Base-by-base conservation (phyloP, 768 basidiomycete species). In the Mycena metata region DNA sequence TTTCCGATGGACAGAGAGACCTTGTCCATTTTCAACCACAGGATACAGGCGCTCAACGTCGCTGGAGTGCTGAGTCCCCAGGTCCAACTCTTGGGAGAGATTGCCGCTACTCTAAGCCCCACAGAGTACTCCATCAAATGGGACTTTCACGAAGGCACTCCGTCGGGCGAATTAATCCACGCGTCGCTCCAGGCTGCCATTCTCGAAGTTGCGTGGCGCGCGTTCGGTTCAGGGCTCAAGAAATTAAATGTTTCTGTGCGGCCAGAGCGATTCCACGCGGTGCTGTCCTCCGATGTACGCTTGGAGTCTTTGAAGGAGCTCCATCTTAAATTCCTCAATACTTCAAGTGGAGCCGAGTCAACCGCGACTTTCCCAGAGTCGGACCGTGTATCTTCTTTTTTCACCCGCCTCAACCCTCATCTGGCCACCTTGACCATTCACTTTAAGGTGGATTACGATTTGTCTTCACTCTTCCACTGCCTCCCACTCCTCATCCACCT, bases 51-150 rank as follows among this genome's bases (percentile, higher is more conserved):
- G 30, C 49, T 58, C 16, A 42, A 63, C n/a, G 49, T 26, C 3
- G 35, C 39, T 12, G 43, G 19, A 41, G 56, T 69, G 1, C 35
- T 55, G 10, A 59, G 47, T 26, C 1, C 61, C 21, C 43, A 60
- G 26, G 45, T 64, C 55, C 56, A 51, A 56, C 67, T 64, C 43
- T 45, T 69, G 21, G 52, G 51, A 50, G 62, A 64, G 7, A 21
- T 69, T 15, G 35, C 64, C 45, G 19, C 58, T 17, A 26, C 17
- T n/a, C 35, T 60, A 41, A 58, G 30, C 11, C 57, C 59, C 50
- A 59, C 67, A 43, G 62, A 64, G 36, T 69, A 60, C 56, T 46
- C 62, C 21, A 49, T 69, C 4, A 55, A 45, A 49, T 69, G 67
- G 67, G 51, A 64, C 58, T 60, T 54, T 43, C 57, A 33, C 9